Conservation (phyloP, 345 rosid species). For the Mallotus nudiflorus region DNA sequence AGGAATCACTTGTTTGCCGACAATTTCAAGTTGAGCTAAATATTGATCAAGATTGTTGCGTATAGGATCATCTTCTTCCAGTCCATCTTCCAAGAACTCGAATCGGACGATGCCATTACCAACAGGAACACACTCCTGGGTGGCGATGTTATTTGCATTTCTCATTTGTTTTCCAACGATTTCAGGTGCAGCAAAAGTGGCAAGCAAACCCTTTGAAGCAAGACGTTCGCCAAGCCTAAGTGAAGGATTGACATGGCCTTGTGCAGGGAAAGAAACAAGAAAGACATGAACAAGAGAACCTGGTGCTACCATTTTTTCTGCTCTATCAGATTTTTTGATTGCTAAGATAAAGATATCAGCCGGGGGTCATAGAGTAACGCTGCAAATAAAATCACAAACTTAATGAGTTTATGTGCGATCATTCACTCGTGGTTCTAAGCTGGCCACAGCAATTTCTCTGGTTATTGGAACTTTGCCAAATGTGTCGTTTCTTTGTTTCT, state of each 20-base stretch:
- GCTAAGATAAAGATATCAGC: too few species aligned
- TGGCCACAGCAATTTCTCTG: too few species aligned
- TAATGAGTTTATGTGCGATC: too few species aligned
- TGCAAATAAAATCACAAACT: too few species aligned
- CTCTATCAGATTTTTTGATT: too few species aligned
- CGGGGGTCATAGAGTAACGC: too few species aligned
- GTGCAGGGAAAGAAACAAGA: constrained; percentile 21
- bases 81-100: constrained; percentile 71
- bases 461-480: too few species aligned
- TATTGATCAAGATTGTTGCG: constrained; percentile 40
- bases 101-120: constrained; percentile 75
- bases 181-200: constrained; percentile 62
- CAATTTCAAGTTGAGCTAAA: constrained; percentile 52
- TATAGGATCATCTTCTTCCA: constrained; percentile 49
- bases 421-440: too few species aligned
- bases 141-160: constrained; percentile 43
- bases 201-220: constrained; percentile 75
- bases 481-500: too few species aligned
- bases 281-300: not conserved
- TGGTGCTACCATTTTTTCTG: too few species aligned
- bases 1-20: constrained; percentile 47
- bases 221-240: constrained; percentile 73
- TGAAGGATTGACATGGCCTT: constrained; percentile 83
- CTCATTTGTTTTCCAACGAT: constrained; percentile 56
- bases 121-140: constrained; percentile 46